Conservation (phyloP, 768 basidiomycete species). For the Boletus rufocinnamomeus region DNA sequence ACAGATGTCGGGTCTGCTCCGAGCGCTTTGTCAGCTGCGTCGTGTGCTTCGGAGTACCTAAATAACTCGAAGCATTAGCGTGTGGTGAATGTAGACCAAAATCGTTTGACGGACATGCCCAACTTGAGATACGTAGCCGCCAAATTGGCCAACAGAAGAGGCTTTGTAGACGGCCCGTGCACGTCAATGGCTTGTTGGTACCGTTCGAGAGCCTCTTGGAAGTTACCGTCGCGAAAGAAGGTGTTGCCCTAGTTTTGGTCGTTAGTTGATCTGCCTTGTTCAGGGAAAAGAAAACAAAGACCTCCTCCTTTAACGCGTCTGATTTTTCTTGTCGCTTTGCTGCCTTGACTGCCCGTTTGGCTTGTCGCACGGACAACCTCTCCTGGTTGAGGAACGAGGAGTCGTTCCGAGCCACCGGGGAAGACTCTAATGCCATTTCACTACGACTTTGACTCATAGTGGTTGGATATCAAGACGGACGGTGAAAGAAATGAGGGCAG, state of each 20-base stretch:
- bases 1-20: slow-evolving; percentile 31
- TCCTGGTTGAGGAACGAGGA: background rate
- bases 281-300: background rate
- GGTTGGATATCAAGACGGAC: background rate
- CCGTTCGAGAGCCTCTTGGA: slow-evolving; percentile 39
- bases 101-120: slow-evolving; percentile 31
- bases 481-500: background rate
- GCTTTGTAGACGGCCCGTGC: slow-evolving; percentile 36
- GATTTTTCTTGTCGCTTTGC: slow-evolving; percentile 24
- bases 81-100: background rate
- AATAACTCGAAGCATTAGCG: background rate
- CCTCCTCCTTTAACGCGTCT: slow-evolving; percentile 35
- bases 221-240: slow-evolving; percentile 41
- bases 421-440: background rate
- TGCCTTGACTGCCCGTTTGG: slow-evolving; percentile 20
- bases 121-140: slow-evolving; percentile 46
- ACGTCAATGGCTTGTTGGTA: slow-evolving; percentile 43
- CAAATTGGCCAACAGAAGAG: slow-evolving; percentile 44
- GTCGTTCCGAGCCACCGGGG: background rate
- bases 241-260: slow-evolving; percentile 41
- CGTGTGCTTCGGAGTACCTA: slow-evolving; percentile 34
- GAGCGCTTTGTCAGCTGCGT: slow-evolving; percentile 32
- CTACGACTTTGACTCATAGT: slow-evolving; percentile 1
- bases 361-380: slow-evolving; percentile 12
- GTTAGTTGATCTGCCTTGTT: background rate